A percentile compares a stretch with the other conserved stretches of the same genome.
These are phyloP conservation scores for Allantophomopsis cytisporea DNA, from an alignment of 2,329 filamentous ascomycete species.

Conservation along the genomic window DNA sequence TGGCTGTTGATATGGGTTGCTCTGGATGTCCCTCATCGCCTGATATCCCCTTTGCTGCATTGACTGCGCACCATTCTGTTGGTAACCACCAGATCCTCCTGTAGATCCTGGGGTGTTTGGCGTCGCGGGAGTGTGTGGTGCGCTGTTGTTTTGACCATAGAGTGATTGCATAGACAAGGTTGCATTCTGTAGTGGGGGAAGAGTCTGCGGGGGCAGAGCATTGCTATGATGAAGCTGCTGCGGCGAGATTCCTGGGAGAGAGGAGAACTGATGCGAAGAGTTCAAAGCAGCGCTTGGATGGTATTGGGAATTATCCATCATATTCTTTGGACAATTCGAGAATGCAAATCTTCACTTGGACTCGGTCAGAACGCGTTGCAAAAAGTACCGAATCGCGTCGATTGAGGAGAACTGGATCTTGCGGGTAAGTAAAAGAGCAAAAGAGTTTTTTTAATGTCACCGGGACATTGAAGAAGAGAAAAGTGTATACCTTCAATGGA, in stretches of 20 bases:
- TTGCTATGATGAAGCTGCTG: slow-evolving; percentile 25
- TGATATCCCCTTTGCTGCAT: slow-evolving; percentile 9
- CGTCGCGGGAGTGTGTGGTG: slow-evolving; percentile 43
- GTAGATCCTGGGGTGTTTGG: slow-evolving; percentile 45
- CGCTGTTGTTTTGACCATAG: slow-evolving; percentile 41
- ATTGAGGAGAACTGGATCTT: no score
- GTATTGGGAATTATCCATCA: no score
- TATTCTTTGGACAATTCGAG: no score
- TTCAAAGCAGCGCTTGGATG: no score
- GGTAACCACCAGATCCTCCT: slow-evolving; percentile 38
- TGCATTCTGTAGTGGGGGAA: slow-evolving; percentile 38
- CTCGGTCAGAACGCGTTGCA: no score
- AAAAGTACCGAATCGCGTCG: no score
- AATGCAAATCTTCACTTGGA: no score
- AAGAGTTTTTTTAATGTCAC: no score
- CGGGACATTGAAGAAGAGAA: no score
- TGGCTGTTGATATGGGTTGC: slow-evolving; percentile 12
- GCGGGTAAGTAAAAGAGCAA: no score
- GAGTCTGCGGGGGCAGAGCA: slow-evolving; percentile 35
- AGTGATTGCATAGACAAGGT: slow-evolving; percentile 34
- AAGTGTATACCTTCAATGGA: no score
- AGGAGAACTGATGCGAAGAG: slow-evolving; percentile 7
- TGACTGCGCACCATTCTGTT: slow-evolving; percentile 31
- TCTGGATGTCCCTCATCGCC: slow-evolving; percentile 11
- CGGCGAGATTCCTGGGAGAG: slow-evolving; percentile 16